A percentile compares a stretch with the other conserved stretches of the same genome.
Evolutionary conservation across 371 early-diverging fungal species (phyloP).

Genomic region (Syncephalastrum contaminatum): DNA sequence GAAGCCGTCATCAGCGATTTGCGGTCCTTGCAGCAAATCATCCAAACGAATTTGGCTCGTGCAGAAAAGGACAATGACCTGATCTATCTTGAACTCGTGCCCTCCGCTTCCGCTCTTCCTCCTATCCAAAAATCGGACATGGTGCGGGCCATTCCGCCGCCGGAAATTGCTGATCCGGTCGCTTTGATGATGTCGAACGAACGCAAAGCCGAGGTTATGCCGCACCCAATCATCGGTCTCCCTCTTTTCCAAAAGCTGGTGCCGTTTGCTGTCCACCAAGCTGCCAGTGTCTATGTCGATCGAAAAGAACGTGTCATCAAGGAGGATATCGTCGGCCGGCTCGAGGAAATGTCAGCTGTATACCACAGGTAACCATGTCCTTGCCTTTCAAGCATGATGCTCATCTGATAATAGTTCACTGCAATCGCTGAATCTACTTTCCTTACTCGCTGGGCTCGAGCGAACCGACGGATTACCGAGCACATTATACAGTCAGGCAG

Average conservation of each 20-base stretch:
- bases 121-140: constrained; percentile 66
- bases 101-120: constrained; percentile 56
- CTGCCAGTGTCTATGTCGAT: constrained; percentile 80
- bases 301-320: constrained; percentile 71
- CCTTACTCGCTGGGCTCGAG: constrained; percentile 67
- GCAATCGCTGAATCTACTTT: constrained; percentile 70
- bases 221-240: constrained; percentile 60
- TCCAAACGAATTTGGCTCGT: constrained; percentile 58
- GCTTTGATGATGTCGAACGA: constrained; percentile 49
- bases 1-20: constrained; percentile 38
- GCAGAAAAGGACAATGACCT: constrained; percentile 91
- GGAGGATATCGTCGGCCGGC: constrained; percentile 35
- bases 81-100: constrained; percentile 81
- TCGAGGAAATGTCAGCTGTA: constrained; percentile 32
- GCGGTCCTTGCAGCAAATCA: constrained; percentile 54
- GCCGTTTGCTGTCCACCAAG: constrained; percentile 89
- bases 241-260: constrained; percentile 83
- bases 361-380: constrained; percentile 29
- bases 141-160: constrained; percentile 57
- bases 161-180: constrained; percentile 40
- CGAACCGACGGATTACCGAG: constrained; percentile 72
- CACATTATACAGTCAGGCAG: constrained; percentile 61
- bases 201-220: constrained; percentile 10
- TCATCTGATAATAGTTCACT: constrained; percentile 42
- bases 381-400: neutral